Conservation (phyloP, 495 filamentous ascomycete genomes). For the Penicillium cosmopolitanum region DNA sequence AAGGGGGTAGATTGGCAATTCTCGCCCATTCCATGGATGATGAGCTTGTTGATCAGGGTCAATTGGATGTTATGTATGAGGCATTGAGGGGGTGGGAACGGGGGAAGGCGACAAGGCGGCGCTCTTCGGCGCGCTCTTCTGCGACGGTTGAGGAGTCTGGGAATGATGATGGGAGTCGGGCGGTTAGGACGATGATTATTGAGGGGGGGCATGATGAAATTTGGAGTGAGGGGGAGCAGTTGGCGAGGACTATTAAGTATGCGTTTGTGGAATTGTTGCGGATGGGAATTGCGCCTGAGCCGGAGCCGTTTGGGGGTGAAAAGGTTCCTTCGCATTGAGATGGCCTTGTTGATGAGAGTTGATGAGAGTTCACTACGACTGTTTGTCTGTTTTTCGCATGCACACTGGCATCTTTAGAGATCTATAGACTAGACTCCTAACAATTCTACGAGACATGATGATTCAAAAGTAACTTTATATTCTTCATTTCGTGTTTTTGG, state of each 20-base stretch:
- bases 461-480: slow-evolving; percentile 11
- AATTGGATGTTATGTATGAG: slow-evolving; percentile 52
- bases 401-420: neutral
- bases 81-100: slow-evolving; percentile 37
- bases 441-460: neutral
- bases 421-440: slow-evolving; percentile 1
- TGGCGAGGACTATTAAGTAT: slow-evolving; percentile 47
- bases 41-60: slow-evolving; percentile 60
- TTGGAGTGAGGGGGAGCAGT: slow-evolving; percentile 54
- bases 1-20: slow-evolving; percentile 51
- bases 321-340: neutral
- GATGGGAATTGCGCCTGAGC: slow-evolving; percentile 29
- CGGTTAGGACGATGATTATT: slow-evolving; percentile 46
- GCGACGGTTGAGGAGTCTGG: slow-evolving; percentile 17
- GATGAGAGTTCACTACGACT: too few relatives aligned
- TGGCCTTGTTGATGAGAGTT: too few relatives aligned
- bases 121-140: neutral
- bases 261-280: slow-evolving; percentile 37
- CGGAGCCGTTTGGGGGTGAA: neutral
- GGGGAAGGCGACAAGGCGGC: slow-evolving; percentile 11
- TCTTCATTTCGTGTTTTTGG: slow-evolving; percentile 20
- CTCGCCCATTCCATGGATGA: slow-evolving; percentile 64
- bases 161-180: slow-evolving; percentile 49
- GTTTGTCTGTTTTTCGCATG: neutral
- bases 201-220: slow-evolving; percentile 66